Percentiles rank a stretch among this genome's conserved stretches.
phyloP scores from a whole-genome alignment of 768 basidiomycete genomes.

The Calvatia gigantea region DNA sequence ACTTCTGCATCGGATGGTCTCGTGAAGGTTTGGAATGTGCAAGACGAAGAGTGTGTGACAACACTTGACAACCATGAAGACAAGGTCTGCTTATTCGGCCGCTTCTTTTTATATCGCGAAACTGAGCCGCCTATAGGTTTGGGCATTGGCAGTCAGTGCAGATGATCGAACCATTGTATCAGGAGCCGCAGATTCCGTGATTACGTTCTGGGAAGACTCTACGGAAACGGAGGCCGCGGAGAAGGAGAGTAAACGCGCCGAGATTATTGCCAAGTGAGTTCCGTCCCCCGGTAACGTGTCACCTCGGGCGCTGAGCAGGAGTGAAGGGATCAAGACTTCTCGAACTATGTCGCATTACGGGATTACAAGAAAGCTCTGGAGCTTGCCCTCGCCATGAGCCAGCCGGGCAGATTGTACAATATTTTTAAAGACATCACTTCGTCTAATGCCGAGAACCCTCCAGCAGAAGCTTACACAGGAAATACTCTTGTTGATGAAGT shows the following conservation, averaged over 20 bases:
- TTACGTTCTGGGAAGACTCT: constrained; percentile 96
- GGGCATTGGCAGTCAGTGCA: constrained; percentile 82
- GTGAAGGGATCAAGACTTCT: constrained; percentile 92
- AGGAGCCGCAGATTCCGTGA: constrained; percentile 92
- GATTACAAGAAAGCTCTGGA: constrained; percentile 92
- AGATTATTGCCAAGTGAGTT: constrained; percentile 77
- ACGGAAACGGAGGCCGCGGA: constrained; percentile 80
- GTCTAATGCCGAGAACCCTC: constrained; percentile 19
- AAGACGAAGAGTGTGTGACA: constrained; percentile 79
- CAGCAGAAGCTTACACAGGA: constrained; percentile 54
- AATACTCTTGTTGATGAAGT: constrained; percentile 76
- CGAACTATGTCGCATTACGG: constrained; percentile 81
- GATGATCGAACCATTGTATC: constrained; percentile 88
- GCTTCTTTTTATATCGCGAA: neutral
- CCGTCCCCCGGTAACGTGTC: neutral
- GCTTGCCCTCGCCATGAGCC: constrained; percentile 88
- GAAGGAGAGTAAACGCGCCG: constrained; percentile 67
- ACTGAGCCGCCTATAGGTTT: constrained; percentile 59
- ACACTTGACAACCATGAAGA: constrained; percentile 98
- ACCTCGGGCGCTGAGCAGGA: constrained; percentile 3
- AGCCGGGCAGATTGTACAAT: constrained; percentile 81
- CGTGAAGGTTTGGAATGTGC: constrained; percentile 93
- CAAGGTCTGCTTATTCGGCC: constrained; percentile 56
- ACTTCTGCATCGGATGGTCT: constrained; percentile 92
- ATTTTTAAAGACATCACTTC: constrained; percentile 68